Percentiles rank a stretch among this genome's conserved stretches.
Evolutionary conservation across 192 early-diverging fungal species (phyloP).

Genomic region (Gryganskiella cystojenkinii): DNA sequence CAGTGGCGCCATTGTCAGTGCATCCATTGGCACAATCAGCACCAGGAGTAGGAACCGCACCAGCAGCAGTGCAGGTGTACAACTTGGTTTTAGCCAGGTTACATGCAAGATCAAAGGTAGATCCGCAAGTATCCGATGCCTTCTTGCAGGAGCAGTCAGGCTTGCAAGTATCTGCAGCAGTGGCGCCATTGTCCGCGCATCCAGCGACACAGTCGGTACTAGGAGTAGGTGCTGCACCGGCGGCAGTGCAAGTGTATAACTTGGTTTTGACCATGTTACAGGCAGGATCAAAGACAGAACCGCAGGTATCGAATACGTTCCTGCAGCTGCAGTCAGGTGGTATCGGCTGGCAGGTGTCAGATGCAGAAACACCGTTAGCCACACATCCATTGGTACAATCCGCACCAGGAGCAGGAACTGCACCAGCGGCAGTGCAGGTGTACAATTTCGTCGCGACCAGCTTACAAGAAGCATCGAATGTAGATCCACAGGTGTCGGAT

Average conservation of each 20-base stretch:
- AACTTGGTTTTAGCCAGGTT: background rate
- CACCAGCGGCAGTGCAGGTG: background rate
- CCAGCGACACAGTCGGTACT: too few species aligned
- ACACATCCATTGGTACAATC: background rate
- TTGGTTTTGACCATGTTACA: too few species aligned
- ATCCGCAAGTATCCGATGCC: background rate
- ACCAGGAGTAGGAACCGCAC: background rate
- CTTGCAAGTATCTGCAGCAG: background rate
- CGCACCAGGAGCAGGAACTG: background rate
- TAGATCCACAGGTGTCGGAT: background rate
- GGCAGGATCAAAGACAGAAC: too few species aligned
- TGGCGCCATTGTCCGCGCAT: background rate
- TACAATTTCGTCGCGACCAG: background rate
- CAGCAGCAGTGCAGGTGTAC: background rate
- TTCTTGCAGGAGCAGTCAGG: background rate
- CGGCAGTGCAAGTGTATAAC: too few species aligned
- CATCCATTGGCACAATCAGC: background rate
- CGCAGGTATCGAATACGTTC: too few species aligned
- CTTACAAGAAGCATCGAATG: background rate
- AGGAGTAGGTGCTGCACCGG: too few species aligned
- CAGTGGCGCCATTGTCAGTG: background rate
- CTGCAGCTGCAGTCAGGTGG: too few species aligned
- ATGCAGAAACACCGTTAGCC: background rate
- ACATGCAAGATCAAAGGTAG: background rate
- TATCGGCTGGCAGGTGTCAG: background rate